Evolutionary conservation across 1,284 basidiomycete genomes (phyloP).

Genomic region (Paramarasmius palmivorus): DNA sequence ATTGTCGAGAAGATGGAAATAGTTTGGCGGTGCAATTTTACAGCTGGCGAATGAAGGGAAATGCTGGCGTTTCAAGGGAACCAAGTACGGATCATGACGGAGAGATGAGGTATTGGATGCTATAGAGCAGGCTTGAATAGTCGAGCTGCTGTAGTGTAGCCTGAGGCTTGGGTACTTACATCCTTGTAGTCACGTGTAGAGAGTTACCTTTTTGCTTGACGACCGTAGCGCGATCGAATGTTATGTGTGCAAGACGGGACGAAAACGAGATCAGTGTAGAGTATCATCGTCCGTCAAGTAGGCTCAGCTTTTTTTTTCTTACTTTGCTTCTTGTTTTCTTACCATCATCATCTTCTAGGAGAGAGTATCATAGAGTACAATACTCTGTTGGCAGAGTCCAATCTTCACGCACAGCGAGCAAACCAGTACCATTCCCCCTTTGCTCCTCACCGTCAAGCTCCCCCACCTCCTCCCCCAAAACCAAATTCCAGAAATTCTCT

Average conservation of each 20-base stretch:
- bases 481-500: constrained; percentile 27
- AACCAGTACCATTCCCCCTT: constrained; percentile 43
- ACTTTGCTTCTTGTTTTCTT: neutral
- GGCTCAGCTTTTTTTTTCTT: constrained; percentile 2
- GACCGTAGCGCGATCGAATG: constrained; percentile 6
- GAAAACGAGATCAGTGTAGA: constrained; percentile 4
- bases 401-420: constrained; percentile 54
- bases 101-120: too few relatives aligned
- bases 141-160: too few relatives aligned
- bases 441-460: constrained; percentile 52
- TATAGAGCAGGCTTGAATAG: too few relatives aligned
- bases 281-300: constrained; percentile 3
- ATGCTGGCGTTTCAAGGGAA: too few relatives aligned
- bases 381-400: constrained; percentile 64
- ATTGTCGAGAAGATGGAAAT: too few relatives aligned
- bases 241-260: constrained; percentile 1
- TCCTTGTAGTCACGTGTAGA: neutral
- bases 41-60: too few relatives aligned
- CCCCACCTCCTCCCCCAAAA: constrained; percentile 46
- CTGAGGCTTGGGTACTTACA: too few relatives aligned
- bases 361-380: constrained; percentile 72
- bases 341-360: constrained; percentile 17
- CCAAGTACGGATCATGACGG: too few relatives aligned
- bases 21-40: too few relatives aligned
- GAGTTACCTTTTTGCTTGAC: constrained; percentile 2